These are phyloP conservation scores for Fusarium heterosporum DNA, from an alignment of 2,329 filamentous ascomycete genomes.

Conservation along the genomic window DNA sequence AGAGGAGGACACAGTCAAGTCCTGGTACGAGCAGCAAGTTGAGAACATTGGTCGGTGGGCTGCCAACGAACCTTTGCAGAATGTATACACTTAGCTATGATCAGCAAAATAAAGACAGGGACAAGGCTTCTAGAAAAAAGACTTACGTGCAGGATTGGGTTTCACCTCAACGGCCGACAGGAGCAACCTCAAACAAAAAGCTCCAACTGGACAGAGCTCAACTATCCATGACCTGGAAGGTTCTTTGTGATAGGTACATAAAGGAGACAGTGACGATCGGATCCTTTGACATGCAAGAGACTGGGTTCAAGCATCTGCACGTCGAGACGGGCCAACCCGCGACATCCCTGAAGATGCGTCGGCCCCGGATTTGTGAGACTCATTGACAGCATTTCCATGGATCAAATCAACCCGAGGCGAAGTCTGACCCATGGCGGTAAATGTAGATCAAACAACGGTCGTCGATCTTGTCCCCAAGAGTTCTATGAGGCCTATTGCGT, in stretches of 20 bases:
- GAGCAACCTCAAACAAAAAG: constrained; percentile 17
- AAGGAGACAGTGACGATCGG: constrained; percentile 10
- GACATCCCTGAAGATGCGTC: constrained; percentile 11
- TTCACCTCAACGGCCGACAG: constrained; percentile 18
- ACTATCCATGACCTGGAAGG: constrained; percentile 31
- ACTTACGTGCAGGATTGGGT: constrained; percentile 12
- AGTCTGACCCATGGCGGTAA: constrained; percentile 10
- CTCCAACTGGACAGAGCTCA: constrained; percentile 16
- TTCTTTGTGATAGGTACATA: constrained; percentile 27
- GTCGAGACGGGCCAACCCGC: constrained; percentile 33
- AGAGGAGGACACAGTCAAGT: constrained; percentile 70
- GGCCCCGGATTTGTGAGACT: constrained; percentile 6
- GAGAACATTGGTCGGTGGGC: constrained; percentile 70
- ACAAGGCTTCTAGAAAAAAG: constrained; percentile 25
- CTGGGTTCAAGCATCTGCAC: constrained; percentile 7
- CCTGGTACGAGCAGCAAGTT: constrained; percentile 76
- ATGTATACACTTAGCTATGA: constrained; percentile 30
- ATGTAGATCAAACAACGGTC: constrained; percentile 18
- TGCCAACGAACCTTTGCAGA: constrained; percentile 40
- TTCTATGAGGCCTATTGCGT: background rate
- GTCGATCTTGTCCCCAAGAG: constrained; percentile 29
- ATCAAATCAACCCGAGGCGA: constrained; percentile 6
- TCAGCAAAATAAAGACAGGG: constrained; percentile 13
- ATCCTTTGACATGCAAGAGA: constrained; percentile 30
- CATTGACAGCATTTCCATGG: constrained; percentile 2